Percentiles rank a stretch among this genome's conserved stretches.
Evolutionary conservation across 768 basidiomycete genomes (phyloP).

Genomic region (Auriscalpium microsporum): DNA sequence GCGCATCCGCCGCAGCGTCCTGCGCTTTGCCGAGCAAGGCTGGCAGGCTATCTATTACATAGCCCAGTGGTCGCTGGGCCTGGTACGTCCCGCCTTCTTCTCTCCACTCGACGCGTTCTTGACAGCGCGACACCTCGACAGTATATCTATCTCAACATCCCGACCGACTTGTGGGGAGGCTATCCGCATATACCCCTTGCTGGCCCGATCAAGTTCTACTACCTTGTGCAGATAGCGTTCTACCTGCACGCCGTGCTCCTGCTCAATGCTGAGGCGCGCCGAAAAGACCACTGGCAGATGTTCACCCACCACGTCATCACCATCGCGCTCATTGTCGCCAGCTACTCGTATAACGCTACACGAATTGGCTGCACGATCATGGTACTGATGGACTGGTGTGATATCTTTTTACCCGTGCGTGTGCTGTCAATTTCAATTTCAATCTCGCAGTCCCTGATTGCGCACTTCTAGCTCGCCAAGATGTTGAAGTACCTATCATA

Average conservation of each 20-base stretch:
- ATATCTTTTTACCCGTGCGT: slow-evolving; percentile 89
- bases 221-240: slow-evolving; percentile 77
- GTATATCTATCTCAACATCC: slow-evolving; percentile 75
- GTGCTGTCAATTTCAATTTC: slow-evolving; percentile 26
- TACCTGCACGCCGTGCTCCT: slow-evolving; percentile 89
- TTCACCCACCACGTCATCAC: slow-evolving; percentile 93
- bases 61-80: slow-evolving; percentile 65
- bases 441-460: neutral
- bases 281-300: slow-evolving; percentile 95
- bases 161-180: slow-evolving; percentile 63
- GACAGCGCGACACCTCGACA: slow-evolving; percentile 24
- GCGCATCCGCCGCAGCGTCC: slow-evolving; percentile 59
- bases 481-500: slow-evolving; percentile 83
- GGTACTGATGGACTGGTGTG: slow-evolving; percentile 90
- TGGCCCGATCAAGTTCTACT: slow-evolving; percentile 83
- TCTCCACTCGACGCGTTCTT: slow-evolving; percentile 6
- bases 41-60: slow-evolving; percentile 83
- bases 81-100: slow-evolving; percentile 49
- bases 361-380: slow-evolving; percentile 86
- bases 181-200: slow-evolving; percentile 82
- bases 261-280: slow-evolving; percentile 83
- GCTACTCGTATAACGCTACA: slow-evolving; percentile 79
- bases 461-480: slow-evolving; percentile 64
- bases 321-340: slow-evolving; percentile 61
- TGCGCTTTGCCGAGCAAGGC: slow-evolving; percentile 93